Evolutionary conservation across 441 rosid species (phyloP), one percentile per base, ranked within the genome.

Genomic region (Syzygium syzygioides): DNA sequence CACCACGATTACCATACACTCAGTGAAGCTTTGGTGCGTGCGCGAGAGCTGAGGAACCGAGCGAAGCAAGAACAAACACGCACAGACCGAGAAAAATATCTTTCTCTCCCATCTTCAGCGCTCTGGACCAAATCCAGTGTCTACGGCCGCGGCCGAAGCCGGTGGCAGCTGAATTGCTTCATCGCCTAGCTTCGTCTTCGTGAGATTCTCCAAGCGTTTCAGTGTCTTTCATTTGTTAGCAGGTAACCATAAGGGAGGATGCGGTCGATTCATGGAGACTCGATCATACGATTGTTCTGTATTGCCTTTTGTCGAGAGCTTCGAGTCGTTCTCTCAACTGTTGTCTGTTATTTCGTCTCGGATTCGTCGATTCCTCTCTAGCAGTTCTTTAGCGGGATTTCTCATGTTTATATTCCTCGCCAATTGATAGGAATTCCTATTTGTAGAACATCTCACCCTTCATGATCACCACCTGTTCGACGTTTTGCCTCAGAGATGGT

Each of bases 201-300:
- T 25, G 62, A 25, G 62, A 0, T 57, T 57, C 62, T 23, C 2
- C 3, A 57, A 25, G 14, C 25, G 14, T 57, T 57, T 9, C 28
- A 2, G 60, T 57, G 32, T 60, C 17, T 28, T 28, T 60, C 32
- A 28, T 60, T 3, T 28, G 28, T 60, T 60, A 28, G 32, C 18
- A 60, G 66, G 66, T 60, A 60, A 60, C 66, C 66, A 0, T 60
- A 5, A 26, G 66, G 32, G 1, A 28, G 18, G 66, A 28, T 0
- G 32, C 32, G 2, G 68, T n/a, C 68, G 2, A 14, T 62, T 62
- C 34, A 3, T 62, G 0, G 3, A 62, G 68, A 62, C 19, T n/a
- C 10, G 1, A 62, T 62, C 34, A 14, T 62, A 62, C 10, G 19
- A 62, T 62, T n/a, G 12, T 20, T 56, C 11, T 56, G 59, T 56